Evolutionary conservation across 495 filamentous ascomycete genomes (phyloP).

Genomic region (Podospora pseudopauciseta): DNA sequence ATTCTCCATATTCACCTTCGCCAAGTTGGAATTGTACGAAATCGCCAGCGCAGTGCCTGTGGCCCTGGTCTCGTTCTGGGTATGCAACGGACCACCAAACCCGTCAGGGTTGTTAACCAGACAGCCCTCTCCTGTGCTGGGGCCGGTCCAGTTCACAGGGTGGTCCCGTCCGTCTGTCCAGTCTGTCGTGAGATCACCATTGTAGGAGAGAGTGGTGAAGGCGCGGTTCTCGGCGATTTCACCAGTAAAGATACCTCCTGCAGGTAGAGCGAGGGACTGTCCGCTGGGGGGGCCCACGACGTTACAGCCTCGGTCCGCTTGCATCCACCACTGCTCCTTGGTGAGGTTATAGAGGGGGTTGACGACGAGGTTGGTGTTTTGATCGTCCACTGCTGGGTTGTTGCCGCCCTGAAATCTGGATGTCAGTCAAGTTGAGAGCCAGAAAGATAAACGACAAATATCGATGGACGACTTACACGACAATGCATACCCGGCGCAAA

Average conservation of each 20-base stretch:
- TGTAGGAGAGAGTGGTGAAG: slow-evolving; percentile 48
- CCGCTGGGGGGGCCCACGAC: slow-evolving; percentile 37
- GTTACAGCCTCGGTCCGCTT: slow-evolving; percentile 49
- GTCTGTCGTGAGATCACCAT: slow-evolving; percentile 35
- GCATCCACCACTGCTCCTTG: slow-evolving; percentile 50
- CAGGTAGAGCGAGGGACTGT: slow-evolving; percentile 49
- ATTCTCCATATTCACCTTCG: slow-evolving; percentile 49
- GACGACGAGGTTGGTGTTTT: slow-evolving; percentile 44
- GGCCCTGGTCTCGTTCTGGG: slow-evolving; percentile 41
- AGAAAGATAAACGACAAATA: background rate
- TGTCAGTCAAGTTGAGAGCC: too few species aligned
- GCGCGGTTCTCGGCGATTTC: slow-evolving; percentile 54
- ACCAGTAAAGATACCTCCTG: slow-evolving; percentile 50
- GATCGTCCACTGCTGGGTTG: slow-evolving; percentile 30
- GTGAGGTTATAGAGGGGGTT: slow-evolving; percentile 44
- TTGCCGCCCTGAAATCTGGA: slow-evolving; percentile 27
- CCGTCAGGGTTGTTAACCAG: slow-evolving; percentile 28
- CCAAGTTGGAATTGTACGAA: slow-evolving; percentile 47
- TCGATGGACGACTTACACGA: slow-evolving; percentile 4
- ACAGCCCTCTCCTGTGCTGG: slow-evolving; percentile 25
- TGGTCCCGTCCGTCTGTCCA: slow-evolving; percentile 50
- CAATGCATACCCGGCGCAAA: slow-evolving; percentile 53
- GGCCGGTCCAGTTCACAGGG: slow-evolving; percentile 45
- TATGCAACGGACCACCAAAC: slow-evolving; percentile 44
- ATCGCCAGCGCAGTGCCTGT: slow-evolving; percentile 55